Evolutionary conservation across 305 asterid genomes (phyloP).

Genomic region (Solanum aculeatissimum): DNA sequence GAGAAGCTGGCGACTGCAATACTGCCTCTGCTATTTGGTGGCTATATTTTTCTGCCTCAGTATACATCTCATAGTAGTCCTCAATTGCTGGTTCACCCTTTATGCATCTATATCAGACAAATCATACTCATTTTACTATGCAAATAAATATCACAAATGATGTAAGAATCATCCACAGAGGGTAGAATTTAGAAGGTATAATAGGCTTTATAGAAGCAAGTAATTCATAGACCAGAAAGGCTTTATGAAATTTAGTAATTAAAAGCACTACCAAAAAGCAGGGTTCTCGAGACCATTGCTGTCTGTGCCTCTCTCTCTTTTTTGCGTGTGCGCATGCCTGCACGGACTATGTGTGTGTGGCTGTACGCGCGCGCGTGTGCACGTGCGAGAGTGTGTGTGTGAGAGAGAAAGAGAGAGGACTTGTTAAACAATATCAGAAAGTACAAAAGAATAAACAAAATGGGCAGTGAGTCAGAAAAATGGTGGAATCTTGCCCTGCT

Average conservation of each 20-base stretch:
- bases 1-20: conserved; percentile 60
- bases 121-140: background rate
- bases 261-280: background rate
- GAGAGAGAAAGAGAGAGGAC: background rate
- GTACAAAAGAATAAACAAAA: background rate
- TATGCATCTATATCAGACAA: conserved; percentile 56
- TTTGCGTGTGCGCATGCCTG: background rate
- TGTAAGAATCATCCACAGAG: background rate
- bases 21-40: conserved; percentile 54
- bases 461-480: background rate
- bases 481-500: background rate
- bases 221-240: background rate
- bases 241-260: background rate
- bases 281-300: background rate
- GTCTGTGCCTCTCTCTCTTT: background rate
- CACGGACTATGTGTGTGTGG: background rate
- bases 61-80: conserved; percentile 72
- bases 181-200: background rate
- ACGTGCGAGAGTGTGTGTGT: background rate
- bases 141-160: background rate
- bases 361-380: background rate
- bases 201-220: background rate
- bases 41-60: conserved; percentile 55
- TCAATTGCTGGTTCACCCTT: conserved; percentile 96
- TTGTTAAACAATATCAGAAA: background rate